These are phyloP conservation scores for Myxozyma neotropica DNA, from an alignment of 805 yeast genomes.

Conservation along the genomic window DNA sequence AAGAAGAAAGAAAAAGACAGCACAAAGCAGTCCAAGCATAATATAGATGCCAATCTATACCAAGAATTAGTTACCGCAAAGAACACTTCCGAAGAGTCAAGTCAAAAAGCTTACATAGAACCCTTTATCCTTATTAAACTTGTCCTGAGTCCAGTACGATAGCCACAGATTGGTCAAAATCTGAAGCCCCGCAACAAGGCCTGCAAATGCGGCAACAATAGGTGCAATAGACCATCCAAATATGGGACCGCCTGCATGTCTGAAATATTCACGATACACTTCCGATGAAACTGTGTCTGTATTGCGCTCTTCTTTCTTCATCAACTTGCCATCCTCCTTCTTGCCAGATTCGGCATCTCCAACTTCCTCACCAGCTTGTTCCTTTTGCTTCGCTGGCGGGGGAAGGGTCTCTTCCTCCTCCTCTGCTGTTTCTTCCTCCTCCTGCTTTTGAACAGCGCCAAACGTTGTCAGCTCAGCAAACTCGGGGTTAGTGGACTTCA, in stretches of 20 bases:
- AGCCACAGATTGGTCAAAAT: slow-evolving; percentile 73
- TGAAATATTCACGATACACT: slow-evolving; percentile 18
- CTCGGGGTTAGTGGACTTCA: slow-evolving; percentile 46
- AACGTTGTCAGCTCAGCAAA: slow-evolving; percentile 50
- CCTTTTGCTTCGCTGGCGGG: not conserved
- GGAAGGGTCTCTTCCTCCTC: not conserved
- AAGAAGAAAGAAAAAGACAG: slow-evolving; percentile 53
- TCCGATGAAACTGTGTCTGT: slow-evolving; percentile 2
- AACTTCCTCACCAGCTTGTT: slow-evolving; percentile 1
- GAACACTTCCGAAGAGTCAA: too few species aligned
- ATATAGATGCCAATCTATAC: slow-evolving; percentile 68
- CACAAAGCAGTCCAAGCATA: slow-evolving; percentile 55
- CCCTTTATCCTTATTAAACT: slow-evolving; percentile 53
- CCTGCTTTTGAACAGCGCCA: slow-evolving; percentile 19
- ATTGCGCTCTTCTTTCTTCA: slow-evolving; percentile 28
- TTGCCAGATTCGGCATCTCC: slow-evolving; percentile 28
- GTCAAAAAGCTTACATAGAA: slow-evolving; percentile 39
- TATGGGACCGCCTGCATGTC: slow-evolving; percentile 50
- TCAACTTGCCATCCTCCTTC: slow-evolving; percentile 37
- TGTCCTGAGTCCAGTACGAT: slow-evolving; percentile 73
- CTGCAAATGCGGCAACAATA: slow-evolving; percentile 48
- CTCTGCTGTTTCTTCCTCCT: slow-evolving; percentile 28
- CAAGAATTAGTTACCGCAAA: not conserved
- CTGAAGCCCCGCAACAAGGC: slow-evolving; percentile 47
- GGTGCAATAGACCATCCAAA: slow-evolving; percentile 42